phyloP scores from a whole-genome alignment of 306 rosid species.

The Echinosophora koreensis region DNA sequence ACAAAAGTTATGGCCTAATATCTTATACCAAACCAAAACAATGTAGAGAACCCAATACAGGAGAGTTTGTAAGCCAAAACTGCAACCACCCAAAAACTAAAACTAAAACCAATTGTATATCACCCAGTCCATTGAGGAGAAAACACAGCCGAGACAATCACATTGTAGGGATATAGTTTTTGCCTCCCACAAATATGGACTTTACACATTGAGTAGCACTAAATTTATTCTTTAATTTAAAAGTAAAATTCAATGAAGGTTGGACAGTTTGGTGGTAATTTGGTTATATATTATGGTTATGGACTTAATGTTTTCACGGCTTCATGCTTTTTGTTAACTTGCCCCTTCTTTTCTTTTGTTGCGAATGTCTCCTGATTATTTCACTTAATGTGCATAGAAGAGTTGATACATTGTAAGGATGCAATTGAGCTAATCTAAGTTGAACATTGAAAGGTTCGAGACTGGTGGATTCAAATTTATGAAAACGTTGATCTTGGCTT shows the following conservation, averaged over 20 bases:
- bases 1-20: no score
- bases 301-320: background rate
- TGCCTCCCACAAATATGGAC: background rate
- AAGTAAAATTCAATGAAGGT: background rate
- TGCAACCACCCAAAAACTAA: no score
- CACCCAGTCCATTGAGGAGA: no score
- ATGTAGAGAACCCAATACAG: no score
- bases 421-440: background rate
- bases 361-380: background rate
- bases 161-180: background rate
- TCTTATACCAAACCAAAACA: no score
- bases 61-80: no score
- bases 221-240: background rate
- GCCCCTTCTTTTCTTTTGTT: background rate
- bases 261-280: constrained; percentile 20
- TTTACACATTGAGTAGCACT: background rate
- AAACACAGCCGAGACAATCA: no score
- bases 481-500: constrained; percentile 39
- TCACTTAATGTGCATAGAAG: constrained; percentile 11
- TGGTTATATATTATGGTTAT: constrained; percentile 22
- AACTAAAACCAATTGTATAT: no score
- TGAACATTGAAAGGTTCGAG: constrained; percentile 38
- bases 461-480: constrained; percentile 28
- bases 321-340: background rate
- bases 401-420: constrained; percentile 23